Base-by-base conservation (phyloP, 345 rosid species). In the Rubroshorea leprosula region DNA sequence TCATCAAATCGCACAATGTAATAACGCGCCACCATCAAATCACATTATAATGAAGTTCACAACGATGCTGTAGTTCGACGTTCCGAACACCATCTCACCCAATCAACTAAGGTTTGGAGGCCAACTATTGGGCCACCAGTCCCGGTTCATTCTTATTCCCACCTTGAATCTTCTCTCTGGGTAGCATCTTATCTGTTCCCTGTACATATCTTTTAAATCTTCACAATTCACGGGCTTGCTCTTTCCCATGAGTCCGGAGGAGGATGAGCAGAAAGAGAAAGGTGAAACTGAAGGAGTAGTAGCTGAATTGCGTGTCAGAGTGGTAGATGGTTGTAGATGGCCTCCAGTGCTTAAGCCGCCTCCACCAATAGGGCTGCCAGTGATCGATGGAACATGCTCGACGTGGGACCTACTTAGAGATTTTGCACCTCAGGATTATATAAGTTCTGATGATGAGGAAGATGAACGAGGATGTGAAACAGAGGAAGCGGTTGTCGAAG, bases 341-440 rank as follows among this genome's bases (percentile, higher is more conserved):
- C 97, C 94, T 11, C 83, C 87, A 9, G 43, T 66, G 57, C 70
- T 87, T 44, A 78, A 70, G 76, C 86, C 91, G 7, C 91, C 98
- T 11, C 96, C 92, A 17, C 55, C 75, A 0, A 71, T 81, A 80
- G 75, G 68, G 45, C 65, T 74, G 47, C 85, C 79, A 15, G 69
- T 68, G 23, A 26, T 82, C 10, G 83, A 82, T 61, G 46, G 54
- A 31, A 18, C 49, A 11, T 68, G 83, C 56, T 88, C 95, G 11
- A 80, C 90, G 19, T 91, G 98, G 98, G 96, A 90, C 64, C 19
- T 85, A 18, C 27, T 85, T 18, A 63, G 66, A 55, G 74, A 69
- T 66, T 79, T 85, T 23, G 81, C 74, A 9, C 90, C 96, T 10
- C 70, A 61, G 23, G 66, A 43, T 24, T 25, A 54, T 27, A 56